Conservation (phyloP, 495 filamentous ascomycete species). For the Daldinia vernicosa region DNA sequence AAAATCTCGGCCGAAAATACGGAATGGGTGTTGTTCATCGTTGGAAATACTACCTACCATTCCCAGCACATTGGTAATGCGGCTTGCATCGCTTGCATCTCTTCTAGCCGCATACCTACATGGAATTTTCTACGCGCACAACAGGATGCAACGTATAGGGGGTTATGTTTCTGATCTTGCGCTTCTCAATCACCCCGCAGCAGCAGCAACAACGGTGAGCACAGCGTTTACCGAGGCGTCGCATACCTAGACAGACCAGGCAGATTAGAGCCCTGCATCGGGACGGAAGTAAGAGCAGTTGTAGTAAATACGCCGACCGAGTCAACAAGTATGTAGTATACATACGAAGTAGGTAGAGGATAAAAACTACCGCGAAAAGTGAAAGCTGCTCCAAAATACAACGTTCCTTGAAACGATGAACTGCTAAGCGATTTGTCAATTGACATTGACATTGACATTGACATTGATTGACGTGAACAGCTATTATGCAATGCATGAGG, state of each 20-base stretch:
- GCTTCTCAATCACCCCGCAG: neutral
- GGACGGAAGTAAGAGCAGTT: neutral
- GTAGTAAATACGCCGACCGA: neutral
- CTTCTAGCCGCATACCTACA: neutral
- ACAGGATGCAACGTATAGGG: neutral
- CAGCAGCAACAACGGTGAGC: neutral
- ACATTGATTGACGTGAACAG: too few relatives aligned
- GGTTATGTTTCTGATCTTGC: neutral
- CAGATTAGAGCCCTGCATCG: neutral
- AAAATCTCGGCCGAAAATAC: constrained; percentile 3
- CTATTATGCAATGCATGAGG: neutral
- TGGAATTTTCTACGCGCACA: neutral
- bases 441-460: too few relatives aligned
- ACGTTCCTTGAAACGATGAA: constrained; percentile 2
- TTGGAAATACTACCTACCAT: constrained; percentile 6
- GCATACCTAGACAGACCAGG: neutral
- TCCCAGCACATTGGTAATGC: constrained; percentile 16
- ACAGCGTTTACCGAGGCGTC: neutral
- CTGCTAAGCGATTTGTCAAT: neutral
- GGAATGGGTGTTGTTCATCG: neutral
- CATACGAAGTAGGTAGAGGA: too few relatives aligned
- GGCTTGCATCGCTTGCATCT: neutral
- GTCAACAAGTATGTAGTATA: neutral
- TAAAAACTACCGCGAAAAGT: neutral
- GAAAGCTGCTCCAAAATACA: neutral